Evolutionary conservation across 305 asterid genomes (phyloP), one percentile per base, ranked within the genome.

Genomic region (Ruellia speciosa): DNA sequence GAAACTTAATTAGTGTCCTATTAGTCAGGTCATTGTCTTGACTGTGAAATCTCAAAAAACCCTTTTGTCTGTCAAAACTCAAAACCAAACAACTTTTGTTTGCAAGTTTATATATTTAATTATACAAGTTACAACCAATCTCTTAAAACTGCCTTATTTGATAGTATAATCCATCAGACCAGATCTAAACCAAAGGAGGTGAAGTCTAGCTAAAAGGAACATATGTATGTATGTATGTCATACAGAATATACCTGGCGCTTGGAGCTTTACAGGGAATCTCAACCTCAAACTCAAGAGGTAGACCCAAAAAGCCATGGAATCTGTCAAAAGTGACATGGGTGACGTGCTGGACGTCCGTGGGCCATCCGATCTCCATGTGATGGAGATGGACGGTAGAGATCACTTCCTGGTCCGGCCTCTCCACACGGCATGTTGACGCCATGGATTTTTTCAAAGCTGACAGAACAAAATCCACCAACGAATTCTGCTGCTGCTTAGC

Each of bases 311-410:
- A 86, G 0, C 95, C 95, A 67, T 84, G 82, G 68, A 84, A 89
- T 16, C 87, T 81, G 51, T 87, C 97, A 54, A 86, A 89, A 6
- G 95, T 86, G 65, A 86, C 95, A 69, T 86, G 94, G 54, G 95
- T 69, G 7, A 89, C 54, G 75, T 84, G 95, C 70, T 82, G 72
- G 51, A 89, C 94, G 48, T 89, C 68, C 2, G 90, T 84, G 58
- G 95, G 95, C 88, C 88, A 86, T 7, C 95, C 94, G 60, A 86
- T 84, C 51, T 86, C 97, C 94, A 89, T 78, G 7, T 65, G 68
- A 56, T 68, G 78, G 56, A 79, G 70, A 56, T 70, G 78, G 56
- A 79, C 86, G 70, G 86, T 49, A 52, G 94, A 72, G 70, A 65
- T 56, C 56, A 61, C 70, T 19, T 75, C 81, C 20, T 82, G 84